A percentile compares a stretch with the other conserved stretches of the same genome.
Conservation (phyloP, 1,284 basidiomycete genomes). For the Cutaneotrichosporon sp. region DNA sequence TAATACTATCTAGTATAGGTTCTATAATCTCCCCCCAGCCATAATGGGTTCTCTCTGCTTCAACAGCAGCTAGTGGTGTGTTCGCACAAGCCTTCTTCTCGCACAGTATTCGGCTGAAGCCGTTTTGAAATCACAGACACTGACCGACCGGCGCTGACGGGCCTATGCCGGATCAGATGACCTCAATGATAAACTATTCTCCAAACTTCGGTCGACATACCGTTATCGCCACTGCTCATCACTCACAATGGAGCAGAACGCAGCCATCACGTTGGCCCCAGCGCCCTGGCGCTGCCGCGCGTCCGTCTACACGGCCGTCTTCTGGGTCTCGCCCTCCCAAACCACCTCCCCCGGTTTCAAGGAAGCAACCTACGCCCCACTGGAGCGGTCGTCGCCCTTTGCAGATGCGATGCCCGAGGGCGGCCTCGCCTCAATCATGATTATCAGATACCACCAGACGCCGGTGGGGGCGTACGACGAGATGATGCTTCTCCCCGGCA, state of each 20-base stretch:
- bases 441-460: constrained; percentile 13
- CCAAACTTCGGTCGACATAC: too few species aligned
- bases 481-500: constrained; percentile 15
- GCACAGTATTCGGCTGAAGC: too few species aligned
- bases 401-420: constrained; percentile 9
- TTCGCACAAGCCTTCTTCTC: too few species aligned
- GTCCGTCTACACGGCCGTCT: constrained; percentile 10
- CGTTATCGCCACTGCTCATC: not conserved
- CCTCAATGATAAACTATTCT: too few species aligned
- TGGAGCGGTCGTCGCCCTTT: constrained; percentile 12
- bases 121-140: too few species aligned
- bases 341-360: constrained; percentile 4
- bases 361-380: constrained; percentile 9
- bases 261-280: constrained; percentile 1
- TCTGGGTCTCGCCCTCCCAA: constrained; percentile 1
- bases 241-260: not conserved
- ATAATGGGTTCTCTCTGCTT: too few species aligned
- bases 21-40: too few species aligned
- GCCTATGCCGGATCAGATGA: too few species aligned
- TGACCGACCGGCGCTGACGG: too few species aligned
- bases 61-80: too few species aligned
- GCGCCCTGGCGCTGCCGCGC: constrained; percentile 14
- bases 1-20: too few species aligned
- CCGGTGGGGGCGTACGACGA: constrained; percentile 16
- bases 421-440: constrained; percentile 13